phyloP scores from a whole-genome alignment of 805 yeast genomes.

The Wickerhamiella occidentalis region DNA sequence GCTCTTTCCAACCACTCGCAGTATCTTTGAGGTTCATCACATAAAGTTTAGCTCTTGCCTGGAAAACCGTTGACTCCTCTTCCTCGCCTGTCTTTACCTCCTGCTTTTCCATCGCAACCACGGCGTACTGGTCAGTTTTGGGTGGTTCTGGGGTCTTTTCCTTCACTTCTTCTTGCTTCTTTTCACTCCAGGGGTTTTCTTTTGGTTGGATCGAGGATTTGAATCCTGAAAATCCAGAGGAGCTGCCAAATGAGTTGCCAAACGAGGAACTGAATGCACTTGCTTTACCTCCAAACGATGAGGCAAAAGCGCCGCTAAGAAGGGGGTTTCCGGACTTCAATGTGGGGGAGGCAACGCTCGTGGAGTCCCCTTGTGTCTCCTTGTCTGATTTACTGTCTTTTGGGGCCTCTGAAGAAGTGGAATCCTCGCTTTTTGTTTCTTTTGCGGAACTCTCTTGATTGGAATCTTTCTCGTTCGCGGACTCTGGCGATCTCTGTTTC shows the following conservation, averaged over 20 bases:
- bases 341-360: not conserved
- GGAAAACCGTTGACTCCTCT: slow-evolving; percentile 55
- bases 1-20: slow-evolving; percentile 84
- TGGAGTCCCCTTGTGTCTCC: not conserved
- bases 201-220: not conserved
- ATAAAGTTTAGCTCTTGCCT: slow-evolving; percentile 67
- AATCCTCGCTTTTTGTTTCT: not conserved
- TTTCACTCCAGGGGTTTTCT: slow-evolving; percentile 6
- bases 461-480: not conserved
- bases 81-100: slow-evolving; percentile 80
- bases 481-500: not conserved
- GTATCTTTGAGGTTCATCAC: slow-evolving; percentile 54
- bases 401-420: not conserved
- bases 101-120: slow-evolving; percentile 26
- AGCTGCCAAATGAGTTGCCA: not conserved
- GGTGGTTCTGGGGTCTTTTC: slow-evolving; percentile 22
- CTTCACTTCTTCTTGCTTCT: slow-evolving; percentile 14
- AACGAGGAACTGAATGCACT: too few species aligned
- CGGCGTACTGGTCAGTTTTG: slow-evolving; percentile 26
- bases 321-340: slow-evolving; percentile 4
- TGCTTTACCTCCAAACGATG: slow-evolving; percentile 7
- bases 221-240: not conserved
- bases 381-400: not conserved
- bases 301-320: slow-evolving; percentile 12
- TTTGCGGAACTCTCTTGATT: not conserved